A percentile compares a stretch with the other conserved stretches of the same genome.
Evolutionary conservation across 345 rosid genomes (phyloP).

Genomic region (Ailanthus altissimus): DNA sequence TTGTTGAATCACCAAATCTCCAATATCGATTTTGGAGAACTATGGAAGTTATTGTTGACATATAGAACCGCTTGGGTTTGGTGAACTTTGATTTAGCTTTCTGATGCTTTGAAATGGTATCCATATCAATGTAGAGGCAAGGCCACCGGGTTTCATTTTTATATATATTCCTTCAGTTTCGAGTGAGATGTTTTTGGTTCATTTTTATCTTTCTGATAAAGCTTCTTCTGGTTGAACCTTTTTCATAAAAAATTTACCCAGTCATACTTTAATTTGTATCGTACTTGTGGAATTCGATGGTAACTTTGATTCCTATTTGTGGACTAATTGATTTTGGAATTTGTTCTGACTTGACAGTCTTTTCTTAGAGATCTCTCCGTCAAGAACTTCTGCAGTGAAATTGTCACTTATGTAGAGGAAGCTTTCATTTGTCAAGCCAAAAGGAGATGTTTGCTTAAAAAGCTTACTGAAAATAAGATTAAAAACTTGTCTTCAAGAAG

Average conservation of each 20-base stretch:
- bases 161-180: background rate
- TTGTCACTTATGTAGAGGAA: slow-evolving; percentile 11
- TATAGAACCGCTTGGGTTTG: background rate
- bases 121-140: background rate
- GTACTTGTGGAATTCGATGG: background rate
- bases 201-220: background rate
- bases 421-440: slow-evolving; percentile 21
- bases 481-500: slow-evolving; percentile 15
- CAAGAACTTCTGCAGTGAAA: slow-evolving; percentile 10
- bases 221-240: background rate
- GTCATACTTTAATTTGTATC: background rate
- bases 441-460: slow-evolving; percentile 17
- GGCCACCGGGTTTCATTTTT: background rate
- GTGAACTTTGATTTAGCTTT: background rate
- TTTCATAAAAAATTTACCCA: background rate
- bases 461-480: slow-evolving; percentile 18
- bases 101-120: background rate
- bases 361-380: background rate
- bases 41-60: background rate
- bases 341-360: slow-evolving; percentile 18
- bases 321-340: slow-evolving; percentile 22
- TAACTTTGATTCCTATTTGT: slow-evolving; percentile 1
- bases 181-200: background rate
- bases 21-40: background rate
- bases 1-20: no score